Base-by-base conservation (phyloP, 2,329 filamentous ascomycete genomes). In the Microsporum audouinii region DNA sequence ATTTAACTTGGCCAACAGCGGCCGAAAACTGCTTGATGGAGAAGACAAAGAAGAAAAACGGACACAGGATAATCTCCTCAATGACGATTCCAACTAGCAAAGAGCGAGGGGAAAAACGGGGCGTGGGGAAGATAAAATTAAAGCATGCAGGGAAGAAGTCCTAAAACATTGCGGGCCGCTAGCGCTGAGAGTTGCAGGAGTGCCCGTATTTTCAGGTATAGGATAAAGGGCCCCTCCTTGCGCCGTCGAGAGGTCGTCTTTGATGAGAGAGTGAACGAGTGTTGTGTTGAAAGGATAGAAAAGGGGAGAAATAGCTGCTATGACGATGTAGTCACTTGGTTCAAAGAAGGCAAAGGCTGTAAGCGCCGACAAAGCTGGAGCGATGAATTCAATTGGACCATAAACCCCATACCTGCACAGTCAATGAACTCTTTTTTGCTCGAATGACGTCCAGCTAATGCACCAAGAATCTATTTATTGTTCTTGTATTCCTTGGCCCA, bases 101-200 rank as follows among this genome's bases (percentile, higher is more conserved):
- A 14, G 51, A 12, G 51, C 7, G 29, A 27, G n/a, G 36, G 51
- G 10, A 17, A 14, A 10, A 43, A 23, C 10, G 23, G 36, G 51
- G 31, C 31, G 36, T 56, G 39, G 34, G 55, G 33, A 43, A 57
- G 34, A 39, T 39, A 57, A 39, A 57, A 57, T 57, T 39, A 57
- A 43, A 43, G 12, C 17, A 33, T 10, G 17, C 55, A 43, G 55
- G 55, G 49, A 10, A 31, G 29, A 14, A 47, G 27, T 47, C 43
- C 43, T 47, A 47, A 47, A 47, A 47, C 43, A 53, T n/a, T 10
- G 29, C 49, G 49, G 49, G 49, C 49, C 49, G 49, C 49, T 53
- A 31, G 49, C 49, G 49, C 23, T 29, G 43, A 47, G 17, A 29
- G 43, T 27, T 27, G 43, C 10, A 23, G 39, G 39, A 4, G 3